Percentiles rank a stretch among this genome's conserved stretches.
These are phyloP conservation scores for Adenanthera pavonina DNA, from an alignment of 306 rosid genomes.

Conservation along the genomic window DNA sequence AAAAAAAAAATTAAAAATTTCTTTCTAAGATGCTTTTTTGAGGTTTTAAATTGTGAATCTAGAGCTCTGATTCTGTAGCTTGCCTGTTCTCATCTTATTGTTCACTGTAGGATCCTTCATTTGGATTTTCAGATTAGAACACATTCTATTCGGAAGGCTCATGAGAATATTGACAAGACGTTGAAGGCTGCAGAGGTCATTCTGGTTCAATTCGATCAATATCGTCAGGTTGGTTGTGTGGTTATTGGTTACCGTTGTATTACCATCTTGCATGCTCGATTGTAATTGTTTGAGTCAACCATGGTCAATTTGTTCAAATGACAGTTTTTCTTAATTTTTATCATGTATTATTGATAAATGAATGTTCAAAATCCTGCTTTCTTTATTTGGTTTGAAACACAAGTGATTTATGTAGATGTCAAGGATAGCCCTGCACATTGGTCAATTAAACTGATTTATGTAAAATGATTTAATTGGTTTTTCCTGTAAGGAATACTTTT, in stretches of 20 bases:
- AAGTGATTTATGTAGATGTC: not conserved
- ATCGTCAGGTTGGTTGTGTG: constrained; percentile 72
- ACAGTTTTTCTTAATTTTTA: not conserved
- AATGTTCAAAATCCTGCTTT: not conserved
- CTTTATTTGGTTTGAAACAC: not conserved
- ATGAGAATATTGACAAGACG: constrained; percentile 92
- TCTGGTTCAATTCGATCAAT: constrained; percentile 84
- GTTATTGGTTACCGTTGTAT: constrained; percentile 1
- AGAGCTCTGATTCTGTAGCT: constrained; percentile 27
- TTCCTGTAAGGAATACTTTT: not conserved
- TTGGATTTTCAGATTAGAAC: constrained; percentile 78
- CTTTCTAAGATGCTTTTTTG: not conserved
- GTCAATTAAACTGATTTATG: not conserved
- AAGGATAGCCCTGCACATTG: not conserved
- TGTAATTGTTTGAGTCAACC: constrained; percentile 26
- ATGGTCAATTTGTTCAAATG: constrained; percentile 7
- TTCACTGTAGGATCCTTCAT: constrained; percentile 43
- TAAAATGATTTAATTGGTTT: not conserved
- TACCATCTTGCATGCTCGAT: constrained; percentile 15
- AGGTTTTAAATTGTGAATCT: constrained; percentile 42
- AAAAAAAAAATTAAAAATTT: not conserved
- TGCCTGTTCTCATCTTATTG: constrained; percentile 20
- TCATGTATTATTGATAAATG: not conserved
- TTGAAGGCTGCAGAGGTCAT: constrained; percentile 90
- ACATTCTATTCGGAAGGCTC: constrained; percentile 92